phyloP scores from a whole-genome alignment of 225 moss, liverwort and hornwort genomes.

The Sphagnum contortum region DNA sequence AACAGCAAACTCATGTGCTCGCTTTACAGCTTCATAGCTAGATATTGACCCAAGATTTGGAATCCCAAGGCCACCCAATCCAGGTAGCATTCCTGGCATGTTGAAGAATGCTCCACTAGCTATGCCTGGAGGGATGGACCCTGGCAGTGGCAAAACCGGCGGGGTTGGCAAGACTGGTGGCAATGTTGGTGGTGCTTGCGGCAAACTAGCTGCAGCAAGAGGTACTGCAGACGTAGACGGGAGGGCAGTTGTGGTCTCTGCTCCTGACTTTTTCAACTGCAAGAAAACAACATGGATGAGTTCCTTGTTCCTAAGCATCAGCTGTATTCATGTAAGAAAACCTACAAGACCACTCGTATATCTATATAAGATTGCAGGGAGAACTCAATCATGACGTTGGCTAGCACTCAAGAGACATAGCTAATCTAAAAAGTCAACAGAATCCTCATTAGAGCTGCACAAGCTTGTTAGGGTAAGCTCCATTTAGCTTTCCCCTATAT shows the following conservation, averaged over 20 bases:
- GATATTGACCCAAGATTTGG: constrained; percentile 56
- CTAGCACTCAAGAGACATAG: too few relatives aligned
- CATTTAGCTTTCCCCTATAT: too few relatives aligned
- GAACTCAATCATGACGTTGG: too few relatives aligned
- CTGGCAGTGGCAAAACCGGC: constrained; percentile 32
- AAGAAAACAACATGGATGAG: neutral
- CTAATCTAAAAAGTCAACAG: too few relatives aligned
- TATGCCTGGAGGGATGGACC: constrained; percentile 37
- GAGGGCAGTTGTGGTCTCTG: constrained; percentile 10
- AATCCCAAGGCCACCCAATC: constrained; percentile 45
- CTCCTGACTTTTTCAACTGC: constrained; percentile 40
- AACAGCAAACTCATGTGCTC: constrained; percentile 91
- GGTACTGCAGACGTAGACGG: constrained; percentile 12
- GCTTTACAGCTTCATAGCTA: constrained; percentile 88
- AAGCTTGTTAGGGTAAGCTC: too few relatives aligned
- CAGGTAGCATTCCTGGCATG: constrained; percentile 59
- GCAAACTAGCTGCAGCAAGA: constrained; percentile 16
- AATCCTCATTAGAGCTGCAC: too few relatives aligned
- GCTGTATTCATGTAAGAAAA: too few relatives aligned
- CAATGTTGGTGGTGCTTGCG: constrained; percentile 15
- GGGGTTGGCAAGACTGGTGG: constrained; percentile 20
- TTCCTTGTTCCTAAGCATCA: too few relatives aligned
- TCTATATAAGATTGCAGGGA: too few relatives aligned
- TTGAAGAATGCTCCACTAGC: constrained; percentile 19
- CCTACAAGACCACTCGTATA: too few relatives aligned